These are phyloP conservation scores for Tilletia walkeri DNA, from an alignment of 1,284 basidiomycete genomes.

Conservation along the genomic window DNA sequence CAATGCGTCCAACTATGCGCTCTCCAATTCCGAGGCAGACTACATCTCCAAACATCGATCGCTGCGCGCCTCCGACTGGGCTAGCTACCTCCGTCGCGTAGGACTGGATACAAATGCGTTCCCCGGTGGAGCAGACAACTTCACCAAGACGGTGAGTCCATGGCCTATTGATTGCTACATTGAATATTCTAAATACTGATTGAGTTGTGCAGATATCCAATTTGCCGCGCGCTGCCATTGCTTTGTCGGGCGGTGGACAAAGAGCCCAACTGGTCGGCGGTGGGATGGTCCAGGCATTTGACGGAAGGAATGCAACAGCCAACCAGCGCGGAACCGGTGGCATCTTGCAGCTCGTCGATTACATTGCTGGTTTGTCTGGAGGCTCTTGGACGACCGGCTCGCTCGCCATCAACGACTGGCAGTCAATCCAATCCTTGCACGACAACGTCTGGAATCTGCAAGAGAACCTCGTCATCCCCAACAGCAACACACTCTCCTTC, in stretches of 20 bases:
- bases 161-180: too few relatives aligned
- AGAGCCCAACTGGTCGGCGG: slow-evolving; percentile 58
- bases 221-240: slow-evolving; percentile 56
- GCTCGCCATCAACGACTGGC: slow-evolving; percentile 48
- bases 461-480: slow-evolving; percentile 58
- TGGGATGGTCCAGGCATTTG: slow-evolving; percentile 45
- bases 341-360: slow-evolving; percentile 49
- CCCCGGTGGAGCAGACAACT: slow-evolving; percentile 43
- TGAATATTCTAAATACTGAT: too few relatives aligned
- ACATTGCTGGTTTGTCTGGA: slow-evolving; percentile 50
- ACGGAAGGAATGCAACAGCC: slow-evolving; percentile 46
- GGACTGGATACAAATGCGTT: slow-evolving; percentile 23
- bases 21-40: slow-evolving; percentile 33
- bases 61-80: slow-evolving; percentile 30
- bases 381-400: slow-evolving; percentile 48
- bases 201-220: background rate
- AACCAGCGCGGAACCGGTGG: slow-evolving; percentile 47
- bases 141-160: slow-evolving; percentile 23
- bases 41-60: slow-evolving; percentile 37
- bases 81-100: slow-evolving; percentile 39
- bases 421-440: slow-evolving; percentile 42
- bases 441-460: slow-evolving; percentile 57
- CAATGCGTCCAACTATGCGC: slow-evolving; percentile 32
- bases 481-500: slow-evolving; percentile 56
- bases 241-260: slow-evolving; percentile 59